These are phyloP conservation scores for Austroboletus novae-zelandiae DNA, from an alignment of 1,284 basidiomycete genomes.

Conservation along the genomic window DNA sequence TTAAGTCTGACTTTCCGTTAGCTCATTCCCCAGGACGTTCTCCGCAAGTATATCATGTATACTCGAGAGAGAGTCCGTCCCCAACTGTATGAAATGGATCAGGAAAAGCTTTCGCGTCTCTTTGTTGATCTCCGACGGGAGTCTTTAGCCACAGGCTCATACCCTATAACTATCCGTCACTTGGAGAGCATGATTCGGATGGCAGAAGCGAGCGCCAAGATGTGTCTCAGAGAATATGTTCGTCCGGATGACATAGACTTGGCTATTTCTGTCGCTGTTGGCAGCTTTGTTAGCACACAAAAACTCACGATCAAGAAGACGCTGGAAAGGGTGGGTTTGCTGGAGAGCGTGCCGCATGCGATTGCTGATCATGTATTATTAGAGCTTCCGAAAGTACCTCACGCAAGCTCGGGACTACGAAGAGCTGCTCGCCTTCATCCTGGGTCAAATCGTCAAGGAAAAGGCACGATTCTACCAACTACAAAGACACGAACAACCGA, in stretches of 20 bases:
- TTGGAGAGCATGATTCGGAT: constrained; percentile 99
- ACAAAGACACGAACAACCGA: constrained; percentile 74
- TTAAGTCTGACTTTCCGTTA: constrained; percentile 34
- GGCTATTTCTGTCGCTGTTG: constrained; percentile 93
- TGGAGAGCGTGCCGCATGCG: not conserved
- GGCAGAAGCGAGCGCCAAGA: constrained; percentile 98
- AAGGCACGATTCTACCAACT: constrained; percentile 83
- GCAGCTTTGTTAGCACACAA: constrained; percentile 94
- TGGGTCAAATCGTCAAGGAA: constrained; percentile 95
- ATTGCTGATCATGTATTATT: constrained; percentile 17
- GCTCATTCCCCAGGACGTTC: constrained; percentile 95
- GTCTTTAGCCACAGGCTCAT: constrained; percentile 94
- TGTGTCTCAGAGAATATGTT: constrained; percentile 96
- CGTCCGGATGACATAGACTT: constrained; percentile 95
- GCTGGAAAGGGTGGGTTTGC: constrained; percentile 77
- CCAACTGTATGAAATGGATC: constrained; percentile 92
- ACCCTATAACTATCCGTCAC: constrained; percentile 97
- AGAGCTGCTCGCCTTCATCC: constrained; percentile 91
- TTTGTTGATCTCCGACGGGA: constrained; percentile 97
- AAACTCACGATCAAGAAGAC: constrained; percentile 99
- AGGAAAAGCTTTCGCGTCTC: constrained; percentile 92
- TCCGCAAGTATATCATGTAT: constrained; percentile 99
- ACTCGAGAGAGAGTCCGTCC: constrained; percentile 91
- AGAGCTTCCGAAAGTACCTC: constrained; percentile 97
- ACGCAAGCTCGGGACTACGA: constrained; percentile 94